These are phyloP conservation scores for Clavispora santaluciae DNA, from an alignment of 805 yeast genomes.

Conservation along the genomic window DNA sequence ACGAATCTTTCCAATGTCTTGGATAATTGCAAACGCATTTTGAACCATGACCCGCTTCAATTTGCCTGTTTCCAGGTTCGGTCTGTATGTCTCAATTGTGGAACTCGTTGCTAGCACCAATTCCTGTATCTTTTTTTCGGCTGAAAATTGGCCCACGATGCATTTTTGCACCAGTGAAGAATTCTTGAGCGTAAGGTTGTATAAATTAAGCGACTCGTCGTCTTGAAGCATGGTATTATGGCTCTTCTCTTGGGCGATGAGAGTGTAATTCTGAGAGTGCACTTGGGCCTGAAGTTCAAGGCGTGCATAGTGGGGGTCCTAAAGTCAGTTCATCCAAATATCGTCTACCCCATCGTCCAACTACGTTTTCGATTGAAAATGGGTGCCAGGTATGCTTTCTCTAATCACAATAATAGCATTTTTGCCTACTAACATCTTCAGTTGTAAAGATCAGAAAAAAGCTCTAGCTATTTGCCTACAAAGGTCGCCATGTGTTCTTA, in stretches of 20 bases:
- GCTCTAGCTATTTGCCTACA: slow-evolving; percentile 96
- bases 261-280: not conserved
- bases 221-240: slow-evolving; percentile 6
- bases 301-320: not conserved
- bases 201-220: slow-evolving; percentile 40
- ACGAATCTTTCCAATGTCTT: slow-evolving; percentile 48
- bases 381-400: slow-evolving; percentile 8
- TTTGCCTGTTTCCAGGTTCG: slow-evolving; percentile 53
- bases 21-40: slow-evolving; percentile 54
- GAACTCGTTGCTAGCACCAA: slow-evolving; percentile 56
- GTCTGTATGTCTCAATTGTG: slow-evolving; percentile 47
- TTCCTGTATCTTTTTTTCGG: slow-evolving; percentile 49
- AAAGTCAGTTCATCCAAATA: not conserved
- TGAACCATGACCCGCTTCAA: slow-evolving; percentile 40
- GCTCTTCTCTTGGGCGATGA: not conserved
- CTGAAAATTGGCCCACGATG: slow-evolving; percentile 67
- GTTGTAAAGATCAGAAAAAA: slow-evolving; percentile 90
- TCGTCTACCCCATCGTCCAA: not conserved
- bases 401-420: not conserved
- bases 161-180: slow-evolving; percentile 53
- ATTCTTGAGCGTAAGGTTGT: slow-evolving; percentile 64
- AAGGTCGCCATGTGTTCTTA: slow-evolving; percentile 92
- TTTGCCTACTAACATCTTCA: slow-evolving; percentile 23
- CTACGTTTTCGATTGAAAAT: not conserved
- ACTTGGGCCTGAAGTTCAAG: not conserved